Base-by-base conservation (phyloP, 225 moss, liverwort and hornwort species). In the Pseudisothecium myosuroides region DNA sequence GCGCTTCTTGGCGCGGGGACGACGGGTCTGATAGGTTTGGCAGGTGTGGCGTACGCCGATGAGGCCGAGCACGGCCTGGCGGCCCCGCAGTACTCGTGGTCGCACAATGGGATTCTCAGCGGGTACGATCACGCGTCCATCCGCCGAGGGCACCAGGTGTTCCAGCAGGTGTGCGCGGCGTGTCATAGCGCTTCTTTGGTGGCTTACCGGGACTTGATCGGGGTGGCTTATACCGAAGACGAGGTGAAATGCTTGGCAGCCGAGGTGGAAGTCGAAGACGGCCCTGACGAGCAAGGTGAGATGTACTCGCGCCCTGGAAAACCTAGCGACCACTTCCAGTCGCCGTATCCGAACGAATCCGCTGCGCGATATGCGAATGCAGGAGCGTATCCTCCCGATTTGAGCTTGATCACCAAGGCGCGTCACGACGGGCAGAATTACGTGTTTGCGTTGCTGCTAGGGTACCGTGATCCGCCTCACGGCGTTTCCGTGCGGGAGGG, bases 361-460 rank as follows among this genome's bases (percentile, higher is more conserved):
- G 98, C 98, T 28, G 98, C 98, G 67, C 92, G 98, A 78, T 97
- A 95, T 80, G 95, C 95, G 12, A 98, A 98, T 78, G 98, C 94
- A 59, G 98, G 98, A 67, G 97, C 98, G 15, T 98, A 97, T 76
- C 98, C 98, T 71, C 98, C 98, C 24, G 98, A 98, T 92, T 93
- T 98, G 94, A 97, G 97, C 84, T 81, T 98, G 81, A 98, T 98
- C 84, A 97, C 96, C 14, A 98, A 98, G 94, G 98, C 98, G 81
- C 98, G 98, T 34, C 98, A 98, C 78, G 95, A 97, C 24, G 98
- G 98, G 73, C 97, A 98, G 88, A 98, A 98, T 86, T 98, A 98
- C 67, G 97, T 98, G 52, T 98, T 94, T 49, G 93, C 98, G 34
- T 92, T 98, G 90, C 93, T 98, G 87, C 93, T 94, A 47, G 98